phyloP scores from a whole-genome alignment of 2,329 filamentous ascomycete species.

The Cercospora janseana region DNA sequence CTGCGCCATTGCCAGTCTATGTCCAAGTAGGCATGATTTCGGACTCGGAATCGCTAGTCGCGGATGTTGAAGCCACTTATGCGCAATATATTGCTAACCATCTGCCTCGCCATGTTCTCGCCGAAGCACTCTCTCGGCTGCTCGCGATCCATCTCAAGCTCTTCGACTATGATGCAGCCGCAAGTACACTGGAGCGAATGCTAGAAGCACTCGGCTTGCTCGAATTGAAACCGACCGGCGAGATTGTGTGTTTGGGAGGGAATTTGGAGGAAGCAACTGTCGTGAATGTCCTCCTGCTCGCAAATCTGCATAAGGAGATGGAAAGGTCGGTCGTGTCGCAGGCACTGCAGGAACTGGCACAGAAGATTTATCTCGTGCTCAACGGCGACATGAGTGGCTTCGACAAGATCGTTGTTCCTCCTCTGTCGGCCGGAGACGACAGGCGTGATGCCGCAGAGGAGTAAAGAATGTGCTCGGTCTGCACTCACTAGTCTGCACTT shows the following conservation, averaged over 20 bases:
- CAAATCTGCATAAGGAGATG: constrained; percentile 6
- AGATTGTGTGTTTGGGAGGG: background rate
- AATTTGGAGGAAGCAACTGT: constrained; percentile 6
- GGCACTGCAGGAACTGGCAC: constrained; percentile 10
- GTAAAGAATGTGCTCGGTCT: too few relatives aligned
- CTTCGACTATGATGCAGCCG: constrained; percentile 7
- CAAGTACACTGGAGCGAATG: constrained; percentile 4
- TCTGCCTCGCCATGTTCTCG: constrained; percentile 5
- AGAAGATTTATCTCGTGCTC: constrained; percentile 8
- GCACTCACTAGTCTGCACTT: too few relatives aligned
- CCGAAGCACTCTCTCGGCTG: constrained; percentile 15
- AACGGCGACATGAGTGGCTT: constrained; percentile 17
- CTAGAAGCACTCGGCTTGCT: constrained; percentile 5
- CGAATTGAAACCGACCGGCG: background rate
- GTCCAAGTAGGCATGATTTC: background rate
- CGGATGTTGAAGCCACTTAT: constrained; percentile 6
- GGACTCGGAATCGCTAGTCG: constrained; percentile 4
- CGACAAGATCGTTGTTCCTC: constrained; percentile 3
- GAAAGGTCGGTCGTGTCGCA: background rate
- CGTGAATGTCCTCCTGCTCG: constrained; percentile 9
- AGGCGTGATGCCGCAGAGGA: too few relatives aligned
- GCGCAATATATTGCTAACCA: background rate
- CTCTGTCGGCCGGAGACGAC: too few relatives aligned
- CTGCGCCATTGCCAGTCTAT: constrained; percentile 3
- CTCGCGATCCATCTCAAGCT: constrained; percentile 9